Evolutionary conservation across 768 basidiomycete species (phyloP).

Genomic region (Suillus placidus): DNA sequence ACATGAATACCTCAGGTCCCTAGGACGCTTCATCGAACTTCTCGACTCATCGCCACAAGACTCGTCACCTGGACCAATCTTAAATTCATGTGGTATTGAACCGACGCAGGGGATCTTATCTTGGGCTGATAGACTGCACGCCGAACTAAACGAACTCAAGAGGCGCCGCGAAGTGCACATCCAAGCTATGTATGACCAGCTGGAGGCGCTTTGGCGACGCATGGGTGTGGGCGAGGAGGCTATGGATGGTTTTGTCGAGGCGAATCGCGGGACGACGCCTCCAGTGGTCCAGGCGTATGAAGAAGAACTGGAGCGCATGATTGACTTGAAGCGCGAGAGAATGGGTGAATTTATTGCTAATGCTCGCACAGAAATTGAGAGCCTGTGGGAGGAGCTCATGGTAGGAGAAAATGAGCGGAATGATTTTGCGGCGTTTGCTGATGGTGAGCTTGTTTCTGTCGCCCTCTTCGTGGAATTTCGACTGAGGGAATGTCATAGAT

Average conservation of each 20-base stretch:
- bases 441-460: conserved; percentile 55
- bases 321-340: conserved; percentile 83
- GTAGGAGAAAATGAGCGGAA: conserved; percentile 79
- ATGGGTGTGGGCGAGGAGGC: conserved; percentile 78
- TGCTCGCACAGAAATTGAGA: conserved; percentile 78
- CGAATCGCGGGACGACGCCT: conserved; percentile 77
- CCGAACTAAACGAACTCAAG: conserved; percentile 73
- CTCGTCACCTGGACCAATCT: conserved; percentile 23
- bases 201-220: conserved; percentile 88
- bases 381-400: conserved; percentile 86
- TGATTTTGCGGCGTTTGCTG: conserved; percentile 79
- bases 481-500: conserved; percentile 45
- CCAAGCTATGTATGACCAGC: conserved; percentile 90
- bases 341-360: conserved; percentile 84
- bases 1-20: conserved; percentile 56
- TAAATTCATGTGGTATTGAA: conserved; percentile 55
- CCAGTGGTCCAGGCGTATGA: conserved; percentile 82
- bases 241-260: conserved; percentile 93
- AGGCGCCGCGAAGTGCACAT: conserved; percentile 78
- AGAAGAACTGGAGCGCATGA: conserved; percentile 87
- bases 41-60: conserved; percentile 46
- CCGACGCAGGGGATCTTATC: conserved; percentile 74
- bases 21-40: conserved; percentile 63
- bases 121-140: conserved; percentile 64
- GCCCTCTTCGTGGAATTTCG: background rate